Conservation (phyloP, 345 rosid genomes). For the Rhizophora mangle region DNA sequence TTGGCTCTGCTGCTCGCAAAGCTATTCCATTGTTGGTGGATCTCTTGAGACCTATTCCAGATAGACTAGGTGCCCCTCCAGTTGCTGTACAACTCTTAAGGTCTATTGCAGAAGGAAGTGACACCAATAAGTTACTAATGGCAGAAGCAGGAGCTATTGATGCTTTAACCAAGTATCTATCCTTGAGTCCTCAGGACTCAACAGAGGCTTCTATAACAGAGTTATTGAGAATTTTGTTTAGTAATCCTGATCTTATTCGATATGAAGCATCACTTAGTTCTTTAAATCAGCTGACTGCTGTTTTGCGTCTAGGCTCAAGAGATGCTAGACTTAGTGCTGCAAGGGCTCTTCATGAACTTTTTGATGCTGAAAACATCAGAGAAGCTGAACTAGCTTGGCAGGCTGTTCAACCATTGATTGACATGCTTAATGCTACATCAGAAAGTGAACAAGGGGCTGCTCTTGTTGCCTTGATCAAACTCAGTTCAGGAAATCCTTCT, state of each 20-base stretch:
- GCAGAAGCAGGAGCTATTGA: slow-evolving; percentile 93
- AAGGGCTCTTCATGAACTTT: slow-evolving; percentile 74
- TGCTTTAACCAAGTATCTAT: slow-evolving; percentile 73
- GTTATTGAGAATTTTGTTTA: slow-evolving; percentile 64
- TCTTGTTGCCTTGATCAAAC: slow-evolving; percentile 66
- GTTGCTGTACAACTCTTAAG: slow-evolving; percentile 65
- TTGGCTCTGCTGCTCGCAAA: slow-evolving; percentile 69
- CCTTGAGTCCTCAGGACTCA: slow-evolving; percentile 79
- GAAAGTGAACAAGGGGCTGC: slow-evolving; percentile 79
- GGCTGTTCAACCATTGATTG: slow-evolving; percentile 78
- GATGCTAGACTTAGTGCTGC: slow-evolving; percentile 78
- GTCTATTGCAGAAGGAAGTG: slow-evolving; percentile 64
- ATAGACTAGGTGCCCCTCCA: slow-evolving; percentile 85
- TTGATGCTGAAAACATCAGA: slow-evolving; percentile 62
- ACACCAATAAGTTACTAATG: slow-evolving; percentile 67
- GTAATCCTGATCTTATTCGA: slow-evolving; percentile 63
- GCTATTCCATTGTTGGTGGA: slow-evolving; percentile 86
- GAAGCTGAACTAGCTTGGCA: slow-evolving; percentile 69
- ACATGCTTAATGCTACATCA: slow-evolving; percentile 68
- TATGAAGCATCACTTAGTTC: slow-evolving; percentile 66
- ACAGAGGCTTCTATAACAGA: slow-evolving; percentile 71
- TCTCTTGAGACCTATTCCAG: slow-evolving; percentile 82
- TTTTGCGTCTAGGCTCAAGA: slow-evolving; percentile 72
- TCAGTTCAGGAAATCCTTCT: slow-evolving; percentile 54
- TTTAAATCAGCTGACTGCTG: slow-evolving; percentile 82